phyloP scores from a whole-genome alignment of 139 green algal genomes.

The Nannochloris sp. region DNA sequence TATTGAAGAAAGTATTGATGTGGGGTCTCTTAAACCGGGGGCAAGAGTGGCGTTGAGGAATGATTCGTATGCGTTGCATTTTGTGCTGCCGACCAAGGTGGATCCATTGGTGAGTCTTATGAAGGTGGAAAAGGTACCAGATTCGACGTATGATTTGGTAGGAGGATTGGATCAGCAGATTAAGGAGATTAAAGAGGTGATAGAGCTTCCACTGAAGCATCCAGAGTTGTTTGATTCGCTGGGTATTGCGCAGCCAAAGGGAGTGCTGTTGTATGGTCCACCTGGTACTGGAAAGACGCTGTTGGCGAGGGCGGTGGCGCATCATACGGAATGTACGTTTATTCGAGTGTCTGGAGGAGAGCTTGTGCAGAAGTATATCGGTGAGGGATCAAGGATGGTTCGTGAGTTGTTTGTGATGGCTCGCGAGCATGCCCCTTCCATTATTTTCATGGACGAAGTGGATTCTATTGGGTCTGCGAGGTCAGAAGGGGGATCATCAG shows the following conservation, averaged over 20 bases:
- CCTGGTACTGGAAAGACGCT: slow-evolving; percentile 80
- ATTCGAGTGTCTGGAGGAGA: slow-evolving; percentile 94
- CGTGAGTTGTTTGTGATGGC: slow-evolving; percentile 99
- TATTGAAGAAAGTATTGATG: slow-evolving; percentile 87
- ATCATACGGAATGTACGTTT: slow-evolving; percentile 99
- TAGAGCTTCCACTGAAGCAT: slow-evolving; percentile 99
- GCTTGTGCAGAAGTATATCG: slow-evolving; percentile 99
- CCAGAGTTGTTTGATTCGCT: slow-evolving; percentile 99
- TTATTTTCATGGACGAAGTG: slow-evolving; percentile 99
- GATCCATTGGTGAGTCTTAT: slow-evolving; percentile 85
- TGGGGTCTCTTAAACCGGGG: slow-evolving; percentile 63
- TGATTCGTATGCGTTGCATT: slow-evolving; percentile 95
- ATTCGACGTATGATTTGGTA: slow-evolving; percentile 99
- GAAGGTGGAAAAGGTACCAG: slow-evolving; percentile 99
- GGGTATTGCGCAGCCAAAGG: slow-evolving; percentile 96
- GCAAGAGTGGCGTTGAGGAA: slow-evolving; percentile 91
- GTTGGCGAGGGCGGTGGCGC: slow-evolving; percentile 89
- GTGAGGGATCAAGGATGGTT: slow-evolving; percentile 97
- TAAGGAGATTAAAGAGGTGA: slow-evolving; percentile 99
- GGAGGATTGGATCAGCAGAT: slow-evolving; percentile 98
- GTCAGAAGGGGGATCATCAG: slow-evolving; percentile 46
- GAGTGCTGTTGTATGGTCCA: slow-evolving; percentile 39
- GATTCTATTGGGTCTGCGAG: slow-evolving; percentile 94
- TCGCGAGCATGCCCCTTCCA: slow-evolving; percentile 87
- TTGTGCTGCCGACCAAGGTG: slow-evolving; percentile 90